These are phyloP conservation scores for Populus alba DNA, from an alignment of 345 rosid species.

Conservation along the genomic window DNA sequence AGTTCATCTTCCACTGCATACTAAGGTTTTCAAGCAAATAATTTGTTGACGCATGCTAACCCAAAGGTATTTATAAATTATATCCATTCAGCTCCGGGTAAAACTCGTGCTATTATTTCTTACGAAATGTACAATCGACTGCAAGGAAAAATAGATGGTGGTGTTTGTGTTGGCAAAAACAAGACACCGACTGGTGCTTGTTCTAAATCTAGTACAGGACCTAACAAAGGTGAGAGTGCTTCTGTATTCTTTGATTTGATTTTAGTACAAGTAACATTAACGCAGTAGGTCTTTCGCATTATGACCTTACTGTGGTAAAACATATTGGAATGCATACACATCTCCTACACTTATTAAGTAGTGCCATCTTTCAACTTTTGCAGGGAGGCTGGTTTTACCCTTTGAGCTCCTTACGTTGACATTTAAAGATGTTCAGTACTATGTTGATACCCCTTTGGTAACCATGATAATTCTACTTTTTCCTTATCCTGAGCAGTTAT, in stretches of 20 bases:
- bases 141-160: constrained; percentile 37
- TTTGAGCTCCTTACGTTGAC: constrained; percentile 54
- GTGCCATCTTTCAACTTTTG: background rate
- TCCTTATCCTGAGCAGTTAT: background rate
- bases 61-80: background rate
- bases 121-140: constrained; percentile 48
- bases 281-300: background rate
- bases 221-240: constrained; percentile 24
- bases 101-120: constrained; percentile 65
- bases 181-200: background rate
- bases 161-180: background rate
- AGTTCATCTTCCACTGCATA: constrained; percentile 19
- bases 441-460: constrained; percentile 64
- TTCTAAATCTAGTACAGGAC: background rate
- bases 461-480: background rate
- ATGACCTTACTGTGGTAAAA: no score
- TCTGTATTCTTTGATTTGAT: no score
- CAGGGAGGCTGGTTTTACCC: constrained; percentile 68
- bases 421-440: constrained; percentile 60
- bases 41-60: background rate
- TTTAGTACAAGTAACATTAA: no score
- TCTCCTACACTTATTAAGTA: background rate
- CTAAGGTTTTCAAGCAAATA: background rate
- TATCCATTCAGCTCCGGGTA: constrained; percentile 57
- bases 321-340: no score